Conservation (phyloP, 179 eudicot genomes). For the Beta lomatogona region DNA sequence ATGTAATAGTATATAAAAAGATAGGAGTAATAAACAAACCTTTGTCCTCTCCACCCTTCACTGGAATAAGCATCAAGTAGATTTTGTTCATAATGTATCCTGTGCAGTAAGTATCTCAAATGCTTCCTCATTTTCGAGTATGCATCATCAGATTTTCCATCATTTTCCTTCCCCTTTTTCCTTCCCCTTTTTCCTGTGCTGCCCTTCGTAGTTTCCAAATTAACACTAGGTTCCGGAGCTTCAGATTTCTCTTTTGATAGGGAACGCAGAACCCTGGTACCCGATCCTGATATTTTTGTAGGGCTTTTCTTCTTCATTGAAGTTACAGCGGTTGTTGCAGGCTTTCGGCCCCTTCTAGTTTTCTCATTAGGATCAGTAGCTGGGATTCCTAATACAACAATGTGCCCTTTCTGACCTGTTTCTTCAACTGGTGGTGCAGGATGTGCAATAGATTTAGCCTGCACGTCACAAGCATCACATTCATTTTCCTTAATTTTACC, state of each 20-base stretch:
- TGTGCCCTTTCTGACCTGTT: conserved; percentile 11
- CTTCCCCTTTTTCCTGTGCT: conserved; percentile 45
- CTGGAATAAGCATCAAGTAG: conserved; percentile 89
- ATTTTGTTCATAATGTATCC: conserved; percentile 62
- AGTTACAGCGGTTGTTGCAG: conserved; percentile 28
- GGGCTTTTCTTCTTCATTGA: conserved; percentile 35
- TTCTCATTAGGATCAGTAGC: conserved; percentile 21
- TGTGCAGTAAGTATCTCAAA: conserved; percentile 66
- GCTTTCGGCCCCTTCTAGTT: conserved; percentile 18
- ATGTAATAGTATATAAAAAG: not conserved
- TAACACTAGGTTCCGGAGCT: conserved; percentile 36
- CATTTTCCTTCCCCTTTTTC: conserved; percentile 39
- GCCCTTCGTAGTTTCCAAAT: conserved; percentile 37
- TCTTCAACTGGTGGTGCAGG: conserved; percentile 12
- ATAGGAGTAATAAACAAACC: conserved; percentile 46
- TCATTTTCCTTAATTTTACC: conserved; percentile 25
- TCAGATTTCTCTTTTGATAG: conserved; percentile 47
- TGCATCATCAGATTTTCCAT: conserved; percentile 48
- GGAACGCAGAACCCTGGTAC: conserved; percentile 50
- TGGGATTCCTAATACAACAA: conserved; percentile 26
- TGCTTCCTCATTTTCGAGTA: conserved; percentile 61
- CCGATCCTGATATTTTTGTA: conserved; percentile 30
- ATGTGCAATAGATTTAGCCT: not conserved
- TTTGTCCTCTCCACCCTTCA: conserved; percentile 99
- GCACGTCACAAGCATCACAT: conserved; percentile 26